A percentile compares a stretch with the other conserved stretches of the same genome.
Conservation (phyloP, 805 yeast species). For the Starmerella gropengiesseri region DNA sequence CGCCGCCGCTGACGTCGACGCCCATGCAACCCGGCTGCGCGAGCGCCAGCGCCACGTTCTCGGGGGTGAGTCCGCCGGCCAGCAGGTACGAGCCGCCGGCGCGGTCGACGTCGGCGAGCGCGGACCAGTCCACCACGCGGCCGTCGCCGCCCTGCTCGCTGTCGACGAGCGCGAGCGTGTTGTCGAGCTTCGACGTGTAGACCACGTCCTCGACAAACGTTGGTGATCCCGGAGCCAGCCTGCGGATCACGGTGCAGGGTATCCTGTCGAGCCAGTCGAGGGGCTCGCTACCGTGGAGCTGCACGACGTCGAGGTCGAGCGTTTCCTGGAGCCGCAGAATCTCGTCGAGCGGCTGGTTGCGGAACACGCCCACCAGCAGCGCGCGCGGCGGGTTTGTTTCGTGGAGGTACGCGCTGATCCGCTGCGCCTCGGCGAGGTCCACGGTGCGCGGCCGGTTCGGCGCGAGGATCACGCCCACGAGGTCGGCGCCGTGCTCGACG, state of each 20-base stretch:
- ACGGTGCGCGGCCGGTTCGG: slow-evolving; percentile 72
- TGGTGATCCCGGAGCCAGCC: slow-evolving; percentile 50
- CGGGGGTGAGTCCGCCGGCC: slow-evolving; percentile 84
- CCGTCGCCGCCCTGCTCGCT: slow-evolving; percentile 93
- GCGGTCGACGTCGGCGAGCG: slow-evolving; percentile 22
- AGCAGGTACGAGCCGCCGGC: slow-evolving; percentile 41
- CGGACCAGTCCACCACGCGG: slow-evolving; percentile 59
- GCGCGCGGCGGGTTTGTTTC: slow-evolving; percentile 18
- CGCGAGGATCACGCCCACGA: slow-evolving; percentile 78
- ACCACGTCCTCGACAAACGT: slow-evolving; percentile 29
- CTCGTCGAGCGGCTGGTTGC: slow-evolving; percentile 63
- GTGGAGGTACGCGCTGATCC: slow-evolving; percentile 34
- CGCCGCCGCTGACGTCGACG: slow-evolving; percentile 93
- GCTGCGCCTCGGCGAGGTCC: slow-evolving; percentile 35
- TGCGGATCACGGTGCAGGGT: slow-evolving; percentile 54
- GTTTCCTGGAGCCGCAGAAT: slow-evolving; percentile 37
- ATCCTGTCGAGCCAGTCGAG: slow-evolving; percentile 34
- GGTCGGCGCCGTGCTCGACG: slow-evolving; percentile 56
- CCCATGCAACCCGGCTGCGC: slow-evolving; percentile 56
- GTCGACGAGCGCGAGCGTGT: slow-evolving; percentile 52
- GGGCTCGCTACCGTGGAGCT: slow-evolving; percentile 73
- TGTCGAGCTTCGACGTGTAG: neutral
- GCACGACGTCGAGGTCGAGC: slow-evolving; percentile 62
- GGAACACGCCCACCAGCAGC: slow-evolving; percentile 75
- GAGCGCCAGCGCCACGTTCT: slow-evolving; percentile 51